These are phyloP conservation scores for Lichtheimia ramosa DNA, from an alignment of 371 early-diverging fungal genomes.

Conservation along the genomic window DNA sequence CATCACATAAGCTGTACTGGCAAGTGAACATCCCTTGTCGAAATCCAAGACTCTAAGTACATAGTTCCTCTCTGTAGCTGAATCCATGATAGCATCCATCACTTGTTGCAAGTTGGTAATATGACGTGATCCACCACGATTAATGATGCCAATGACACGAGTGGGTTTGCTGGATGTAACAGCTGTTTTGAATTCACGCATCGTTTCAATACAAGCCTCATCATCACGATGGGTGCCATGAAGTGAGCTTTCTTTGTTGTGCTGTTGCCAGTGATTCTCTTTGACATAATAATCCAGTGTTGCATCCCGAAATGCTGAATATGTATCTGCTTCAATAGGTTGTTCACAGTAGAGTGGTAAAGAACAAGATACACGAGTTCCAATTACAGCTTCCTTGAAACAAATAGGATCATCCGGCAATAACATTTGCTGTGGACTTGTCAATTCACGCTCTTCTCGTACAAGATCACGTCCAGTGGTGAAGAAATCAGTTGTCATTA, in stretches of 20 bases:
- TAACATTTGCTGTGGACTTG: constrained; percentile 29
- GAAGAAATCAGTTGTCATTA: constrained; percentile 32
- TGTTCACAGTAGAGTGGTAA: constrained; percentile 41
- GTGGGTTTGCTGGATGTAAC: background rate
- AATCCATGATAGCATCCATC: constrained; percentile 16
- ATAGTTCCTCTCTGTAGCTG: constrained; percentile 3
- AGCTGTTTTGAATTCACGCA: background rate
- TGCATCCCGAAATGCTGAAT: constrained; percentile 28
- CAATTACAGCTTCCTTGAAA: constrained; percentile 49
- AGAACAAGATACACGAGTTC: constrained; percentile 48
- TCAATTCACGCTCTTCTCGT: constrained; percentile 18
- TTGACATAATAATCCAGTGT: constrained; percentile 20
- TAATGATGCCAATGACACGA: constrained; percentile 23
- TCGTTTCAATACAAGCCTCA: constrained; percentile 12
- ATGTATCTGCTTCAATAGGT: constrained; percentile 38
- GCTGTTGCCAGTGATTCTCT: constrained; percentile 4
- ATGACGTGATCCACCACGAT: constrained; percentile 23
- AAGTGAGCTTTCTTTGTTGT: constrained; percentile 1
- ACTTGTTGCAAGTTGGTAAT: constrained; percentile 40
- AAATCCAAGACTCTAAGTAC: constrained; percentile 29
- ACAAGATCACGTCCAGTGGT: constrained; percentile 40
- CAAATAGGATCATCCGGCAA: constrained; percentile 39
- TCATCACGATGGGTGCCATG: constrained; percentile 10
- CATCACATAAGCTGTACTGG: constrained; percentile 40
- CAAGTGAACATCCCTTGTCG: constrained; percentile 45